Percentiles rank a stretch among this genome's conserved stretches.
phyloP scores from a whole-genome alignment of 164 flowering plant species.

The Litsea cubeba region DNA sequence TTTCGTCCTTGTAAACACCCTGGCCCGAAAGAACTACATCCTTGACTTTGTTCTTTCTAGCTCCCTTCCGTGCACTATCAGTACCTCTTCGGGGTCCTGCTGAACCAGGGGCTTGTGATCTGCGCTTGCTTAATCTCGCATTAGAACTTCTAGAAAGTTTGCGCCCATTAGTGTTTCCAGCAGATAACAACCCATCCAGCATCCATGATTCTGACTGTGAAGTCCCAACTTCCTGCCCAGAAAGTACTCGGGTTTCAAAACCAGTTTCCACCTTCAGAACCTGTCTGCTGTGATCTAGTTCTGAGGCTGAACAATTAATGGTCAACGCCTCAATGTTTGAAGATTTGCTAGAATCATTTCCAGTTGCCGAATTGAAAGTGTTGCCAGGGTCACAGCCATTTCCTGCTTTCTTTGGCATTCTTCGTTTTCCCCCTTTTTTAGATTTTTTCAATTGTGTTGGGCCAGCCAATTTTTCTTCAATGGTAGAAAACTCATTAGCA shows the following conservation, averaged over 20 bases:
- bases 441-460: slow-evolving; percentile 17
- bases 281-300: slow-evolving; percentile 16
- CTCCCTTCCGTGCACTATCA: slow-evolving; percentile 22
- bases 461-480: slow-evolving; percentile 15
- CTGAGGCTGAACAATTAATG: slow-evolving; percentile 11
- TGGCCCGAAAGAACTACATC: slow-evolving; percentile 17
- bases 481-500: slow-evolving; percentile 6
- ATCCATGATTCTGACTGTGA: slow-evolving; percentile 18
- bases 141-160: slow-evolving; percentile 28
- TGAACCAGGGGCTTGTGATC: slow-evolving; percentile 25
- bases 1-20: slow-evolving; percentile 17
- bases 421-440: slow-evolving; percentile 20
- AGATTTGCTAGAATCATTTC: slow-evolving; percentile 17
- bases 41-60: slow-evolving; percentile 21
- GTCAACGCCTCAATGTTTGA: slow-evolving; percentile 18
- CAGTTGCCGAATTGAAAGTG: slow-evolving; percentile 11
- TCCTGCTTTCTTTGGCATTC: slow-evolving; percentile 14
- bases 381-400: slow-evolving; percentile 16
- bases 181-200: slow-evolving; percentile 14
- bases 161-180: slow-evolving; percentile 22
- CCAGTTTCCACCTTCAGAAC: slow-evolving; percentile 15
- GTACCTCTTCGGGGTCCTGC: slow-evolving; percentile 21
- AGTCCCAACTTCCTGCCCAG: slow-evolving; percentile 14
- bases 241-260: slow-evolving; percentile 12
- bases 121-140: slow-evolving; percentile 25